Base-by-base conservation (phyloP, 176 grass and related monocot genomes). In the Zoysia japonica region DNA sequence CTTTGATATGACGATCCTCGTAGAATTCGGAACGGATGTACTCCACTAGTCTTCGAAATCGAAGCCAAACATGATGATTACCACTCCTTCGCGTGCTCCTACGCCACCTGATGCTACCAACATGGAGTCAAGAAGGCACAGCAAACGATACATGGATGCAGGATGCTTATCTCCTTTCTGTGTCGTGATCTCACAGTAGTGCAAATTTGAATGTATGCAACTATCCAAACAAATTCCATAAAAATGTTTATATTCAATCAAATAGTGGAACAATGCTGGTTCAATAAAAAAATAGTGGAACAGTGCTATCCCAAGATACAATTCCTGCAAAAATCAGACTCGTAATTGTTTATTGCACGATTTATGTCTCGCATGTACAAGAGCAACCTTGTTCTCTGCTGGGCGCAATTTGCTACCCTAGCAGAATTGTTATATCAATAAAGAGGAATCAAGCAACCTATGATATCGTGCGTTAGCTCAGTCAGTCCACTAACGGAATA, bases 401-500 rank as follows among this genome's bases (percentile, higher is more conserved):
- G 38, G 45, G 51, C 50, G 75, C 69, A 48, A 36, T 83, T 64
- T 61, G 16, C 57, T 47, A 7, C 60, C 53, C 40, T n/a, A 5
- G 43, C 77, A 80, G 68, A 63, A 42, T 75, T 61, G 61, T 70
- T 70, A n/a, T 38, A 43, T 35, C 77, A 20, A 16, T 79, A 28
- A 63, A 3, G 12, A 8, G 38, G 76, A 69, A 28, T 50, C 60
- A 41, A 78, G 38, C 69, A 80, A 79, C 56, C 54, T 1, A 80
- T 43, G 36, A 51, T 47, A 69, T 55, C 10, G 16, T 19, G 49
- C 59, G 55, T 68, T 0, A 68, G 59, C 74, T 83, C 56, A 75
- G 55, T 86, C 83, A 75, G 55, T 86, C 83, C 49, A 42, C n/a
- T 71, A 87, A 46, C 66, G 7, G 16, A 61, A 82, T 46, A 40